Evolutionary conservation across 2,329 filamentous ascomycete genomes (phyloP).

Genomic region (Chaetomium strumarium): DNA sequence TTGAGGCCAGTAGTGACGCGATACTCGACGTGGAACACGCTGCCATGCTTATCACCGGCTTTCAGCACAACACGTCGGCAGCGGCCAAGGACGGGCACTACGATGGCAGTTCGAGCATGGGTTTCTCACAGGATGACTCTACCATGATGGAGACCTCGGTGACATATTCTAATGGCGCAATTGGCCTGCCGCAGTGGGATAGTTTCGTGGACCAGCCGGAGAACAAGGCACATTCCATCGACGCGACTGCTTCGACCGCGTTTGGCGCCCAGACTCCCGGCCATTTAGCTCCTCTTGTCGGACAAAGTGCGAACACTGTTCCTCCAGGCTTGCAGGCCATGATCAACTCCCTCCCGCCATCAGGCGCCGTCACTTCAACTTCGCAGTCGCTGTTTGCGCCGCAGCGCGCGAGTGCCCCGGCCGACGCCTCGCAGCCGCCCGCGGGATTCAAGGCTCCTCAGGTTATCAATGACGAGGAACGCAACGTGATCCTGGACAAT

Average conservation of each 20-base stretch:
- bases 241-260: slow-evolving; percentile 57
- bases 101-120: slow-evolving; percentile 54
- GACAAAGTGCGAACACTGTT: slow-evolving; percentile 54
- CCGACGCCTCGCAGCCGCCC: slow-evolving; percentile 65
- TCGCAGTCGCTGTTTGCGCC: slow-evolving; percentile 67
- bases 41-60: slow-evolving; percentile 96
- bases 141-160: slow-evolving; percentile 72
- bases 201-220: slow-evolving; percentile 70
- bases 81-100: slow-evolving; percentile 52
- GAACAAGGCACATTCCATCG: slow-evolving; percentile 68
- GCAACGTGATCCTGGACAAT: slow-evolving; percentile 77
- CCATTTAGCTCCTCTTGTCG: slow-evolving; percentile 55
- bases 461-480: slow-evolving; percentile 76
- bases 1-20: slow-evolving; percentile 83
- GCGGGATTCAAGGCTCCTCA: slow-evolving; percentile 69
- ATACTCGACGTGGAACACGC: slow-evolving; percentile 95
- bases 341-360: slow-evolving; percentile 64
- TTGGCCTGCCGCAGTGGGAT: slow-evolving; percentile 86
- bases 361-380: slow-evolving; percentile 62
- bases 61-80: slow-evolving; percentile 87
- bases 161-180: slow-evolving; percentile 70
- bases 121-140: slow-evolving; percentile 66
- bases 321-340: slow-evolving; percentile 65
- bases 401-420: slow-evolving; percentile 61
- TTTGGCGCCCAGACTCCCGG: slow-evolving; percentile 62